Percentiles rank a stretch among this genome's conserved stretches.
Evolutionary conservation across 305 asterid genomes (phyloP).

Genomic region (Rubia occidens): DNA sequence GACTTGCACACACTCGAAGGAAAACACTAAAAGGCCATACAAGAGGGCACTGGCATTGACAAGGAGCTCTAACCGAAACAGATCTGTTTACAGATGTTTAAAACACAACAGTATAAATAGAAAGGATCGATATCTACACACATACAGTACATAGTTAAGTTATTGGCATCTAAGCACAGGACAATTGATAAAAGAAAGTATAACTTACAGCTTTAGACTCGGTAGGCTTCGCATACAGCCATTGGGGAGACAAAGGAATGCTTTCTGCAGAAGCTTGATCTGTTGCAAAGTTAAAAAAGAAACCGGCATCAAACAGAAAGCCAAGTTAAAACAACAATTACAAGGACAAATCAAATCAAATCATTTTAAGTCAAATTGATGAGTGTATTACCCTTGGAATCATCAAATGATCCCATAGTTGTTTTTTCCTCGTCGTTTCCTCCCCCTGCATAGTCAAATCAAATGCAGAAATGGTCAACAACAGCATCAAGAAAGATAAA

Average conservation of each 20-base stretch:
- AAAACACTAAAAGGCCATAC: too few relatives aligned
- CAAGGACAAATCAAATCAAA: not conserved
- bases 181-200: not conserved
- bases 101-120: too few relatives aligned
- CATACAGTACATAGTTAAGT: too few relatives aligned
- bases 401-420: conserved; percentile 51
- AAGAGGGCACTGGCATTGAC: too few relatives aligned
- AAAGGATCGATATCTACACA: too few relatives aligned
- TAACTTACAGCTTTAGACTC: conserved; percentile 60
- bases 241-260: conserved; percentile 95
- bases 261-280: conserved; percentile 64
- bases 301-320: not conserved
- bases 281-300: conserved; percentile 27
- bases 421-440: conserved; percentile 73
- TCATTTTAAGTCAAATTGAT: conserved; percentile 8
- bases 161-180: not conserved
- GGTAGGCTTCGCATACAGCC: conserved; percentile 80
- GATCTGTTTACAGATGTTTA: not conserved
- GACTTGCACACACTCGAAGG: too few relatives aligned
- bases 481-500: not conserved
- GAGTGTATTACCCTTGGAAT: conserved; percentile 53
- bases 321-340: not conserved
- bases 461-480: not conserved
- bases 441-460: not conserved
- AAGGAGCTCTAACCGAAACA: not conserved